Base-by-base conservation (phyloP, 225 moss, liverwort and hornwort genomes). In the Sphagnum tenellum region DNA sequence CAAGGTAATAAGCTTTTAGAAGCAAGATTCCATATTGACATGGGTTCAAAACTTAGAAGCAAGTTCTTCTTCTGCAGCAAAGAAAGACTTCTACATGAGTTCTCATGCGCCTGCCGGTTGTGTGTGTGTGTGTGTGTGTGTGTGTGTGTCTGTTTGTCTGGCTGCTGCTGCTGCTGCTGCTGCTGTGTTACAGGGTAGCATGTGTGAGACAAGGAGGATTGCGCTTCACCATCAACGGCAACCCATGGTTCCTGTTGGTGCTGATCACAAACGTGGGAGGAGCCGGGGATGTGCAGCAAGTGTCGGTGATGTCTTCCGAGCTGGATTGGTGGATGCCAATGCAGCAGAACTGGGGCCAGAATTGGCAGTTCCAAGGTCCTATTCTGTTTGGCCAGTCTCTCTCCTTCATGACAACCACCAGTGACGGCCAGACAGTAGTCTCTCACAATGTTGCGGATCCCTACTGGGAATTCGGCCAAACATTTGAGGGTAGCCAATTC, bases 261-360 rank as follows among this genome's bases (percentile, higher is more conserved):
- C 81, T 92, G 57, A 67, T 92, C 47, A 81, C 82, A 72, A 92
- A 92, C 48, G 85, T 89, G 0, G 92, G 73, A 5, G 92, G 92
- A 4, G 64, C 66, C 6, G 89, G 92, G 11, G 81, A 87, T 12
- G 62, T 87, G 12, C 49, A 11, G 8, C 5, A 78, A 0, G 62
- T 85, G 60, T 77, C 66, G 49, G 66, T 85, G 51, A 70, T 8
- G n/a, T 72, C 75, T 54, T 3, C 54, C 0, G 62, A 45, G 45
- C 64, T 66, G 2, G 82, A 76, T 2, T 92, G 87, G 87, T 29
- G 29, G 29, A 45, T 85, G 8, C 44, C 51, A 5, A 66, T 92
- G 77, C 64, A n/a, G 12, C 69, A 73, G 69, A 76, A 75, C 61
- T 89, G 89, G 92, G 87, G 92, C 0, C 48, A 77, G 3, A 55